Base-by-base conservation (phyloP, 371 early-diverging fungal species). In the Circinella umbellata region DNA sequence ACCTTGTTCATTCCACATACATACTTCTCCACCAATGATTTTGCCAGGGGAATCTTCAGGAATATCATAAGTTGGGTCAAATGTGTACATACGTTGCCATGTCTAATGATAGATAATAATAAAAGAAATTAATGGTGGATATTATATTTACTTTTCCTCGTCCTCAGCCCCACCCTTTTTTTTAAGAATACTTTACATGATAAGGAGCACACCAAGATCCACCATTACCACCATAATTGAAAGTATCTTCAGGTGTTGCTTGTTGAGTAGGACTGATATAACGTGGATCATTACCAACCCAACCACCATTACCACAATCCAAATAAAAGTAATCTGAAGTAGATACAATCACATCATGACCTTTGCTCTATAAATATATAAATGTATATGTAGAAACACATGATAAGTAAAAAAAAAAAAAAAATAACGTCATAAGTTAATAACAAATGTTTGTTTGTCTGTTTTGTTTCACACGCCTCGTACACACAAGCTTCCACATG, bases 61-160 rank as follows among this genome's bases (percentile, higher is more conserved):
- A 66, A 93, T 72, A 18, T 84, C 87, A 39, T 84, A 76, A 10
- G 83, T 82, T 63, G 88, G 84, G 62, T 93, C 93, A 71, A 86
- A 94, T 53, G 81, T 76, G 72, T 94, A 94, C 14, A 93, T 89
- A 57, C 88, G 88, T 82, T 92, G 92, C 93, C 93, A 93, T 36
- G 87, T 83, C 87, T 92, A 91, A 27, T 57, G 7, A 57, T 27
- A 55, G 4, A 55, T 34, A 81, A n/a, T n/a, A n/a, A n/a, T n/a
- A n/a, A n/a, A n/a, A n/a, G n/a, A n/a, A n/a, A n/a, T n/a, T n/a
- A n/a, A n/a, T n/a, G n/a, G n/a, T n/a, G n/a, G n/a, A n/a, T n/a
- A n/a, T n/a, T n/a, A n/a, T n/a, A n/a, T n/a, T n/a, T n/a, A n/a
- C n/a, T n/a, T n/a, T n/a, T n/a, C n/a, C n/a, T n/a, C n/a, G n/a